A percentile compares a stretch with the other conserved stretches of the same genome.
phyloP scores from a whole-genome alignment of 2,329 filamentous ascomycete species.

The Parafenestella ontariensis region DNA sequence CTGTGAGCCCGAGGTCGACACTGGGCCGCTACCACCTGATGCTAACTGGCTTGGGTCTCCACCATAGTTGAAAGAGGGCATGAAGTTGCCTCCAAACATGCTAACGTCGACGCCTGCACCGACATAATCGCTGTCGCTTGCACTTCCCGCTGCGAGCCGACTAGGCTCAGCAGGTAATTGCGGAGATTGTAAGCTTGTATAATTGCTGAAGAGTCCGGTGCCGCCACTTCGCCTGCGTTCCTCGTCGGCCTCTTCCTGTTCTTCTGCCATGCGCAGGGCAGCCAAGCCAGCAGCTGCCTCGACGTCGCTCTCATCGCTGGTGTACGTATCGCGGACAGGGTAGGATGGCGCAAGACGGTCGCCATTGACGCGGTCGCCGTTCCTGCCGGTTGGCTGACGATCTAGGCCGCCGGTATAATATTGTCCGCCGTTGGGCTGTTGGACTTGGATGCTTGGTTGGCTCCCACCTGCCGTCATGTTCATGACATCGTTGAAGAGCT shows the following conservation, averaged over 20 bases:
- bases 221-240: conserved; percentile 66
- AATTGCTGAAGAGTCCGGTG: conserved; percentile 59
- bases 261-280: conserved; percentile 83
- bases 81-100: conserved; percentile 75
- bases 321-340: conserved; percentile 36
- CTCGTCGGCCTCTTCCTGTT: conserved; percentile 70
- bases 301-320: conserved; percentile 79
- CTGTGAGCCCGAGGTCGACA: conserved; percentile 55
- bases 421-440: conserved; percentile 41
- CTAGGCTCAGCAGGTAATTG: conserved; percentile 49
- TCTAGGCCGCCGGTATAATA: conserved; percentile 33
- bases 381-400: conserved; percentile 31
- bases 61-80: conserved; percentile 67
- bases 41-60: conserved; percentile 56
- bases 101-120: conserved; percentile 70
- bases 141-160: conserved; percentile 29
- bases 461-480: conserved; percentile 50
- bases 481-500: conserved; percentile 65
- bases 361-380: conserved; percentile 57
- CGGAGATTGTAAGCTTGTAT: conserved; percentile 50
- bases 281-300: conserved; percentile 85
- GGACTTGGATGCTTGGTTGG: conserved; percentile 48
- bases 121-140: conserved; percentile 73
- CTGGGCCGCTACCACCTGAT: conserved; percentile 46
- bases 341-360: conserved; percentile 49